These are phyloP conservation scores for Ophiostoma ips DNA, from an alignment of 2,329 filamentous ascomycete species.

Conservation along the genomic window DNA sequence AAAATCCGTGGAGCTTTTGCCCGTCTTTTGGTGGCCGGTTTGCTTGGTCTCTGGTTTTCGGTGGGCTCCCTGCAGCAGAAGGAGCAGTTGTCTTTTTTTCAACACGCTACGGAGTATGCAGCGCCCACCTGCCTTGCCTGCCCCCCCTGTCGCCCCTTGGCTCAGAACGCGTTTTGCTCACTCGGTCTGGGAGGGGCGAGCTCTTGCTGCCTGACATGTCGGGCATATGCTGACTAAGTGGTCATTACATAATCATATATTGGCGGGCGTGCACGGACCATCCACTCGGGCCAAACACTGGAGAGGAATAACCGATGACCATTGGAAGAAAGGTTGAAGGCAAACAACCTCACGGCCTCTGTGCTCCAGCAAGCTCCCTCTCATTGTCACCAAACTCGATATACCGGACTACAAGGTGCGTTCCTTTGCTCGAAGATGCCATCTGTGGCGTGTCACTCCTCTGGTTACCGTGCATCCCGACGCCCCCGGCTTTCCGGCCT, in stretches of 20 bases:
- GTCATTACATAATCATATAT: background rate
- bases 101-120: constrained; percentile 6
- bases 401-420: constrained; percentile 7
- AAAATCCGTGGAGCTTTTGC: background rate
- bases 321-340: background rate
- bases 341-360: constrained; percentile 7
- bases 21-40: background rate
- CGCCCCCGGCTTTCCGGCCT: background rate
- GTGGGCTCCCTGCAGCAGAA: background rate
- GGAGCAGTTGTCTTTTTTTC: background rate
- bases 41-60: background rate
- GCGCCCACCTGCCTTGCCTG: too few species aligned
- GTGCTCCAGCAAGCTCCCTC: background rate
- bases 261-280: constrained; percentile 8
- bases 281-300: constrained; percentile 10
- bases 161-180: constrained; percentile 2
- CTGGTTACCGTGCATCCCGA: background rate
- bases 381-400: constrained; percentile 8
- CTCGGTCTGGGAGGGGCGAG: background rate
- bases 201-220: constrained; percentile 1
- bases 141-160: background rate
- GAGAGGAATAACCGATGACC: constrained; percentile 13
- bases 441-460: too few species aligned
- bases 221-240: background rate
- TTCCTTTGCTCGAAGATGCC: background rate